Evolutionary conservation across 768 basidiomycete genomes (phyloP), one percentile per base, ranked within the genome.

Genomic region (Boletus tylopilopsis): DNA sequence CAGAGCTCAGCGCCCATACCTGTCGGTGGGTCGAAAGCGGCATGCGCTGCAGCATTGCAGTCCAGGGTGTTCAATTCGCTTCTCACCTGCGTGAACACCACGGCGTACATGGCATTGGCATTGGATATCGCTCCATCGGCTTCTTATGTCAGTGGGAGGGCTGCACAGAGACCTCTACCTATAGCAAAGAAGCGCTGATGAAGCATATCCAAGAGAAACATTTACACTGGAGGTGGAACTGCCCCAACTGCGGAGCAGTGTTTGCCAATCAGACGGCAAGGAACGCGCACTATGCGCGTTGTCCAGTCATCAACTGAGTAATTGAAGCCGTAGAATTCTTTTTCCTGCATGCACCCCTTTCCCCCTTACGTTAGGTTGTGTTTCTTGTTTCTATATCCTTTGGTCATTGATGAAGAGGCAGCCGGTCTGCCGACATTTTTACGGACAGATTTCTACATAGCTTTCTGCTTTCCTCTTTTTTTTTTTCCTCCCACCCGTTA

Each of bases 171-270:
- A 8, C 37, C 30, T 52, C 56, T 22, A 8, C 39, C 7, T 56
- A 50, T n/a, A 61, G 15, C 37, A 66, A 37, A 29, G 63, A 57
- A 3, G 56, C 45, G 16, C 22, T 66, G 51, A 39, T 60, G 60
- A 56, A 15, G 27, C 64, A 66, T 21, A 53, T 66, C 7, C 62
- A 58, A 35, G 65, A 67, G 45, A 58, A 6, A 22, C 64, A 66
- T 23, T 16, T 66, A 5, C 27, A 19, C 16, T 66, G 64, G 64
- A 56, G 16, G 45, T 66, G 63, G 61, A 21, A 49, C 27, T 66
- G 64, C 42, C 51, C 55, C 10, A 53, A 39, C 22, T 66, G 64
- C 12, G 64, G 64, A 12, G 11, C 41, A 10, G 47, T 30, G 11
- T 66, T 64, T 55, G 5, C 21, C 1, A 36, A 48, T 9, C 49